Base-by-base conservation (phyloP, 768 basidiomycete species). In the Neoboletus magnificus region DNA sequence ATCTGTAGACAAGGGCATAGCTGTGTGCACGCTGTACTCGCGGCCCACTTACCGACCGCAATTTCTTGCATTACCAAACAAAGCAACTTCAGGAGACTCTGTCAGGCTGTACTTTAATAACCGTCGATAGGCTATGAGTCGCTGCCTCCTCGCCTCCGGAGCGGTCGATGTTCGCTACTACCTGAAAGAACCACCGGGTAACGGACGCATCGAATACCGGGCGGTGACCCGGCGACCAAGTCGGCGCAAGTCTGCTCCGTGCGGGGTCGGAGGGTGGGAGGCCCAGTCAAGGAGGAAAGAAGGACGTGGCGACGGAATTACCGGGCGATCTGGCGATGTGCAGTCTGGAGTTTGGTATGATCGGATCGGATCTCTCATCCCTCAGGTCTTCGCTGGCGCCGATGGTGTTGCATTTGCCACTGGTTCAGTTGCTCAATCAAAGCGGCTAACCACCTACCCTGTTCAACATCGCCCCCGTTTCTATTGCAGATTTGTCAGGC, bases 1-100 rank as follows among this genome's bases (percentile, higher is more conserved):
- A 43, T 60, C 42, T n/a, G 59, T 52, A 18, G 64, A 59, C 56
- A 52, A 58, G 35, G 65, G 49, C 69, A 70, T 72, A 25, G 20
- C 23, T 9, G 42, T 45, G 39, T 23, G 20, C n/a, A 10, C 25
- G 47, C 4, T 1, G 0, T 35, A 32, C 41, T 32, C 35, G 36
- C 29, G 32, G 32, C 37, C 22, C 13, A 39, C 29, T 33, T 44
- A 36, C 41, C 20, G 46, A 45, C 18, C 39, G 6, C 23, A 40
- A 15, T 25, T 23, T 23, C 48, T 25, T 22, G 11, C 27, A 16
- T 49, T 59, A 49, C 56, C 37, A 46, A 58, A 49, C 36, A 18
- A 25, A 55, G 47, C 13, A 32, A 36, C n/a, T 29, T 32, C n/a
- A n/a, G n/a, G n/a, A 13, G 27, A 27, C 27, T 5, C 3, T 27